These are phyloP conservation scores for maize (Zea mays) DNA, from an alignment of 176 grass and related monocot genomes.

Conservation along the genomic window DNA sequence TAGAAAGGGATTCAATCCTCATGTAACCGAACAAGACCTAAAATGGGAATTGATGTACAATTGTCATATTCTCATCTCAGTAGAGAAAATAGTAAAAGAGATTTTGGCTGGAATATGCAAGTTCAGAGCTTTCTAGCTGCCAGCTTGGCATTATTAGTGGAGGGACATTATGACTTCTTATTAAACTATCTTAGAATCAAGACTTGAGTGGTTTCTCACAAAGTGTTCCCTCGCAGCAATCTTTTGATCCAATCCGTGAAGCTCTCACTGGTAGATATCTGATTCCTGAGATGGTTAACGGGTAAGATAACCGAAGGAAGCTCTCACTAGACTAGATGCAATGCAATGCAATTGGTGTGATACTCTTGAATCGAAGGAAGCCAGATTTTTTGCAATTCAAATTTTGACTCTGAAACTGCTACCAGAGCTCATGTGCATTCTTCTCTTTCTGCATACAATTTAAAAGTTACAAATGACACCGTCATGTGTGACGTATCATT, in stretches of 20 bases:
- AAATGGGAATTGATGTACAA: neutral
- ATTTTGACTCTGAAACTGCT: too few relatives aligned
- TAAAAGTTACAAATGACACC: too few relatives aligned
- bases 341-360: too few relatives aligned
- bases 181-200: conserved; percentile 10
- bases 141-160: neutral
- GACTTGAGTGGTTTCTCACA: conserved; percentile 14
- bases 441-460: too few relatives aligned
- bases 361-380: neutral
- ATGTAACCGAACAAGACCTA: neutral
- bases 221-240: conserved; percentile 58
- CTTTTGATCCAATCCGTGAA: conserved; percentile 94
- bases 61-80: neutral
- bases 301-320: conserved; percentile 44
- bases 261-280: conserved; percentile 56
- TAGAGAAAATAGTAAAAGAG: neutral
- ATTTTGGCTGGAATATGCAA: conserved; percentile 2
- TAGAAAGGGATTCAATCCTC: too few relatives aligned
- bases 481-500: too few relatives aligned
- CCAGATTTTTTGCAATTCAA: neutral
- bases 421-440: too few relatives aligned
- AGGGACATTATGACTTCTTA: neutral
- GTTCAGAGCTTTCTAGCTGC: conserved; percentile 11
- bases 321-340: neutral
- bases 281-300: conserved; percentile 89